These are phyloP conservation scores for Drosera capensis DNA, from an alignment of 148 eudicot species.

Conservation along the genomic window DNA sequence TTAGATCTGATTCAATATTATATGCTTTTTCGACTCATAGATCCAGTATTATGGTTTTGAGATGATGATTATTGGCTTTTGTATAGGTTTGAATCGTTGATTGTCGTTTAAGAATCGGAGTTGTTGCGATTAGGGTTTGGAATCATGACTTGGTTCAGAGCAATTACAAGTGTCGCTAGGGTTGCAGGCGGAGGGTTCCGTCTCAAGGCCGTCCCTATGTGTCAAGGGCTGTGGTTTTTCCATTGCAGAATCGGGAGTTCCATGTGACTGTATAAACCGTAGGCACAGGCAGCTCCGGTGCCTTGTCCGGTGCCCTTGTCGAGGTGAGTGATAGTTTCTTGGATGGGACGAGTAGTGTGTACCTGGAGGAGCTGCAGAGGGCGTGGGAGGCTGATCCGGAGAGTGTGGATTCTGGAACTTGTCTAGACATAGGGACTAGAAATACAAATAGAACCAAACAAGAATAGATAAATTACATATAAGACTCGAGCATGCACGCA, in stretches of 20 bases:
- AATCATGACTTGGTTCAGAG: constrained; percentile 69
- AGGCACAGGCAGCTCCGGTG: constrained; percentile 55
- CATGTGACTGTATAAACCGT: constrained; percentile 46
- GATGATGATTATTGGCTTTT: too few species aligned
- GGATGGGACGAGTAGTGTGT: constrained; percentile 92
- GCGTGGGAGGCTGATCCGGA: constrained; percentile 92
- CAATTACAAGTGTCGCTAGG: constrained; percentile 57
- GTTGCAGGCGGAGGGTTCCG: constrained; percentile 48
- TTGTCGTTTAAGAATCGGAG: neutral
- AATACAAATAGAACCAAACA: too few species aligned
- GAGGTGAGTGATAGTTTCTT: constrained; percentile 75
- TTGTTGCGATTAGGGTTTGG: neutral
- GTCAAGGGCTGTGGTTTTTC: constrained; percentile 23
- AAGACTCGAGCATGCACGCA: too few species aligned
- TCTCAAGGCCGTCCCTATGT: constrained; percentile 42
- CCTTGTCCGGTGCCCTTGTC: constrained; percentile 82
- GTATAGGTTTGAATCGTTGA: neutral
- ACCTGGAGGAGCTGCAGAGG: constrained; percentile 82
- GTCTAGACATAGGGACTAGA: constrained; percentile 83
- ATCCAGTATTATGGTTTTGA: too few species aligned
- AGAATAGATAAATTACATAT: too few species aligned
- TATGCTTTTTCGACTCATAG: too few species aligned
- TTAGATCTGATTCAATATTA: too few species aligned
- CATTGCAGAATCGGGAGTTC: constrained; percentile 28
- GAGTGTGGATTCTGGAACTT: constrained; percentile 87